Percentiles rank a stretch among this genome's conserved stretches.
These are phyloP conservation scores for Phaeoacremonium minimum DNA, from an alignment of 2,329 filamentous ascomycete genomes.

Conservation along the genomic window DNA sequence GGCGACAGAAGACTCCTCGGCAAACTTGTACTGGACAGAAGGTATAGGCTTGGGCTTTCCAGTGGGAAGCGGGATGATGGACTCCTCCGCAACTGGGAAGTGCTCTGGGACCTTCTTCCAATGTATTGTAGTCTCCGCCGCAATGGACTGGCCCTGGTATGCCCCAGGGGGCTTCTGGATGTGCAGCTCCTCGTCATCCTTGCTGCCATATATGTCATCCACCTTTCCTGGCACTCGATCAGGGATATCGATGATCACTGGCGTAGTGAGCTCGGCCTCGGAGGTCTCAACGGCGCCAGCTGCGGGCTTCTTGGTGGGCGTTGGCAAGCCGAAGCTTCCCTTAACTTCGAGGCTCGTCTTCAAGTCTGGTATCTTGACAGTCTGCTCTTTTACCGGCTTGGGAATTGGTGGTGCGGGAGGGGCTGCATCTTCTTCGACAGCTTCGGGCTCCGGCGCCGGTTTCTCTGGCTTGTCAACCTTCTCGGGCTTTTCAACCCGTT, in stretches of 20 bases:
- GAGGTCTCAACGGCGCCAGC: conserved; percentile 14
- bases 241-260: conserved; percentile 20
- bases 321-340: conserved; percentile 20
- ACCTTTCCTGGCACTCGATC: conserved; percentile 17
- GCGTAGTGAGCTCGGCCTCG: conserved; percentile 17
- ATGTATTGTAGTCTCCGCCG: conserved; percentile 40
- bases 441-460: conserved; percentile 2
- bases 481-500: neutral
- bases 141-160: conserved; percentile 13
- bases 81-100: conserved; percentile 69
- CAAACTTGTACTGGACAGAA: conserved; percentile 70
- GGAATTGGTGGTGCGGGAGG: neutral
- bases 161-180: conserved; percentile 17
- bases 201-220: conserved; percentile 13
- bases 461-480: no score
- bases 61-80: conserved; percentile 72
- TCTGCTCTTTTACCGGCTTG: neutral
- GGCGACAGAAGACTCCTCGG: conserved; percentile 55
- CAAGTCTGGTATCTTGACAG: conserved; percentile 19
- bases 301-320: conserved; percentile 9
- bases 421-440: neutral
- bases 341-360: conserved; percentile 18
- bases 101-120: conserved; percentile 73
- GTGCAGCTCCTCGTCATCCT: conserved; percentile 11
- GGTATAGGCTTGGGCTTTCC: conserved; percentile 67